Base-by-base conservation (phyloP, 106 monocot genomes). In the Narthecium ossifragum region DNA sequence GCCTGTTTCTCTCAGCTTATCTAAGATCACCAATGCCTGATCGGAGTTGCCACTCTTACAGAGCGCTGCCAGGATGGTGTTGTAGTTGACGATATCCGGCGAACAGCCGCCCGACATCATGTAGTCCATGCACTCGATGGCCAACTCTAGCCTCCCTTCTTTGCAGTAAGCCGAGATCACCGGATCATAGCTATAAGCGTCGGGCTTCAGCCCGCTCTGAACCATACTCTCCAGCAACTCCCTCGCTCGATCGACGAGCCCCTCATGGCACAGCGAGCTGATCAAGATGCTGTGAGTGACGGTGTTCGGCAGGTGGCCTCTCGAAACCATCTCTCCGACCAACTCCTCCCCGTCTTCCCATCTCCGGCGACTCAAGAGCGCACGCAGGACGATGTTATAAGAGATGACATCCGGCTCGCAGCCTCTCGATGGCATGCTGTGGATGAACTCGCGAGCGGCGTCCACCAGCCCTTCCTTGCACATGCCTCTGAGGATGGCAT, bases 51-150 rank as follows among this genome's bases (percentile, higher is more conserved):
- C 87, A 17, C 40, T 70, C 87, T 70, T 88, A 66, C 87, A 88
- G 8, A 88, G 73, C 1, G 75, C 76, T 0, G 80, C 53, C 0
- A 88, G 53, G 26, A 88, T 68, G 0, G 87, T 79, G 70, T 82
- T 88, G 64, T 76, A 88, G 66, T 79, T 88, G 46, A 83, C 72
- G 14, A 88, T 76, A 21, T 88, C 87, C 0, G 82, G 86, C 3
- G 63, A 22, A 28, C 78, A 87, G n/a, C 87, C 82, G 3, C 68
- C 73, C 13, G 70, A 60, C 11, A 82, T 63, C 73, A 88, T 88
- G 53, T 46, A 57, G 45, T 79, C 82, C 72, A 83, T 55, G 63
- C 79, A 79, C 46, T 74, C 70, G n/a, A 88, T 67, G 0, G 87
- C 87, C 20, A 73, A 37, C 17, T 78, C 78, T 31, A 82, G 20